Conservation (phyloP, 192 early-diverging fungal species). For the Backusella liffmaniae region DNA sequence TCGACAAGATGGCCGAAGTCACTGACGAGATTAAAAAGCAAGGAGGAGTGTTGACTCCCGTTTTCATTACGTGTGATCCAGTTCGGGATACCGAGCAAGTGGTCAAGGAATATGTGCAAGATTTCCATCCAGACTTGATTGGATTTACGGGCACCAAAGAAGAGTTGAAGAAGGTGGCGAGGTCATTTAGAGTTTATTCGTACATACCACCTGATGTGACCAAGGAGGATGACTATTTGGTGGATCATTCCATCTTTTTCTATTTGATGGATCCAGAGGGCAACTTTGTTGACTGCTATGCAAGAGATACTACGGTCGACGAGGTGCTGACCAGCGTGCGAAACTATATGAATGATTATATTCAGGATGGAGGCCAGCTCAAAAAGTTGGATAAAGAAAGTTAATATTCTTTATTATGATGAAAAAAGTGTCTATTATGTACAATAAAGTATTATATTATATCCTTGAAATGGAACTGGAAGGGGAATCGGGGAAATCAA, state of each 20-base stretch:
- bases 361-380: constrained; percentile 39
- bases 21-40: constrained; percentile 59
- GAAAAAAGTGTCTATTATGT: background rate
- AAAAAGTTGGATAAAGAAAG: background rate
- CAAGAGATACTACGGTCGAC: constrained; percentile 73
- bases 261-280: constrained; percentile 95
- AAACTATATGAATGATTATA: constrained; percentile 46
- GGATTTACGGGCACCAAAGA: constrained; percentile 89
- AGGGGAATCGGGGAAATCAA: background rate
- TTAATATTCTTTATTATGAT: background rate
- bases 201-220: constrained; percentile 79
- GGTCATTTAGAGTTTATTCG: constrained; percentile 94
- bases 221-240: constrained; percentile 90
- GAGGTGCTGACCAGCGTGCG: constrained; percentile 58
- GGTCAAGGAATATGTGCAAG: constrained; percentile 74
- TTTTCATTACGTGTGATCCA: constrained; percentile 98
- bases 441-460: background rate
- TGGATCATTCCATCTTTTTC: constrained; percentile 99
- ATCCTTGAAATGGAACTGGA: background rate
- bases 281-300: constrained; percentile 87
- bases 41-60: constrained; percentile 62
- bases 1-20: constrained; percentile 95
- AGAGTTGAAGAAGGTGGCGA: constrained; percentile 80
- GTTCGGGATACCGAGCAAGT: constrained; percentile 85
- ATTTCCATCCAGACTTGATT: constrained; percentile 93